Base-by-base conservation (phyloP, 2,329 filamentous ascomycete genomes). In the Fusarium sp. region DNA sequence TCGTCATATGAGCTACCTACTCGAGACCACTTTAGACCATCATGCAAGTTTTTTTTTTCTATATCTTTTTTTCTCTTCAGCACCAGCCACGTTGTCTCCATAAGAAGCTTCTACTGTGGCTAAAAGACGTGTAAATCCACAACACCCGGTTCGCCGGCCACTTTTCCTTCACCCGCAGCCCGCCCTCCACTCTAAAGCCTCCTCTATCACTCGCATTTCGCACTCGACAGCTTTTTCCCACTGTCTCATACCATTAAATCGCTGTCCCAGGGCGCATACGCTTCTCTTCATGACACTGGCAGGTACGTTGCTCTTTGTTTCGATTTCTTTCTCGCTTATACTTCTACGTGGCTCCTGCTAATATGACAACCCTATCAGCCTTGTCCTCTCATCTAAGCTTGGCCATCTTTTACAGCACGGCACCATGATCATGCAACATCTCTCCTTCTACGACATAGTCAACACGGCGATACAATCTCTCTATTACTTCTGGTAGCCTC, bases 91-190 rank as follows among this genome's bases (percentile, higher is more conserved):
- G 52, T n/a, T 7, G 16, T 60, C 48, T 38, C 31, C 31, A 33
- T 41, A 39, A 27, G 39, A 68, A 19, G 56, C 46, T 48, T 31
- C 41, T 48, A 42, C 25, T 63, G 66, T 69, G 66, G 66, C 66
- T 69, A 35, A 55, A 38, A n/a, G 37, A 42, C 27, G 58, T 69
- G 51, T 69, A 74, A 76, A 73, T 76, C 73, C 66, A 76, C 48
- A 62, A 58, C 54, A 58, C 52, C 73, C 60, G 63, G 73, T 75
- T 76, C 73, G 73, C 69, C 71, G 71, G 66, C 69, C 69, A 75
- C 71, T 67, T 75, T 75, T 75, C 60, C 70, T 63, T 68, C 70
- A 45, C 57, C 63, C 45, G 58, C 61, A 72, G 62, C 59, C 51
- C 44, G 35, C 66, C 58, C 67, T 72, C 62, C 61, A 65, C 58